Conservation (phyloP, 192 early-diverging fungal species). For the Backusella sp. region DNA sequence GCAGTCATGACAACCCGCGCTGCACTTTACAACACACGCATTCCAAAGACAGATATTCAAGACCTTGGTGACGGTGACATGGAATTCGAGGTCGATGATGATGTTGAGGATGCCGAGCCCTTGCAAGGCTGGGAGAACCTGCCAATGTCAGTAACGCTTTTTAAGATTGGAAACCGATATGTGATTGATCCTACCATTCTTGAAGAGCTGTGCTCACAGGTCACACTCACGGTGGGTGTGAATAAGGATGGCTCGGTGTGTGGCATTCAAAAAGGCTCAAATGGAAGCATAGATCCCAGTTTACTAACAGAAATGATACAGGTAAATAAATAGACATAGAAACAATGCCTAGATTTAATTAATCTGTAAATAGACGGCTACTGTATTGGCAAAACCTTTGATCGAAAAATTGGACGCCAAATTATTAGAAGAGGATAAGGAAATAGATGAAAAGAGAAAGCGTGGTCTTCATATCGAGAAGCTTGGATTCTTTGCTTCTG, state of each 20-base stretch:
- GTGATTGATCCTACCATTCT: constrained; percentile 85
- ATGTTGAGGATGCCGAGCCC: constrained; percentile 78
- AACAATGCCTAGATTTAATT: background rate
- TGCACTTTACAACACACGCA: constrained; percentile 83
- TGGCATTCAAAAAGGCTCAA: constrained; percentile 80
- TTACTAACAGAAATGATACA: constrained; percentile 80
- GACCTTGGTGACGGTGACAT: constrained; percentile 74
- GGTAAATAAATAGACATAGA: constrained; percentile 34
- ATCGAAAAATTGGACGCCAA: constrained; percentile 48
- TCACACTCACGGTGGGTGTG: constrained; percentile 77
- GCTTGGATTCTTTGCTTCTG: constrained; percentile 57
- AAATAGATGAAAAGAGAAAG: constrained; percentile 41
- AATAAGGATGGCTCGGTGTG: constrained; percentile 81
- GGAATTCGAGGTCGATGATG: constrained; percentile 94
- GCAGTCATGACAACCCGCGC: constrained; percentile 85
- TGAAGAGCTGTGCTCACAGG: constrained; percentile 87
- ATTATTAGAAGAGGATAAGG: constrained; percentile 45
- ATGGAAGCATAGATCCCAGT: constrained; percentile 76
- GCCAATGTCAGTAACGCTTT: constrained; percentile 84
- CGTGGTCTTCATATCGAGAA: constrained; percentile 46
- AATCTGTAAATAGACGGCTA: constrained; percentile 36
- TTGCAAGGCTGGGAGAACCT: constrained; percentile 76
- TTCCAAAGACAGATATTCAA: constrained; percentile 84
- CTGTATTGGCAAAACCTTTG: constrained; percentile 45
- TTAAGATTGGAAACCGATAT: constrained; percentile 82